Evolutionary conservation across 805 yeast genomes (phyloP).

Genomic region (Pichia exigua): DNA sequence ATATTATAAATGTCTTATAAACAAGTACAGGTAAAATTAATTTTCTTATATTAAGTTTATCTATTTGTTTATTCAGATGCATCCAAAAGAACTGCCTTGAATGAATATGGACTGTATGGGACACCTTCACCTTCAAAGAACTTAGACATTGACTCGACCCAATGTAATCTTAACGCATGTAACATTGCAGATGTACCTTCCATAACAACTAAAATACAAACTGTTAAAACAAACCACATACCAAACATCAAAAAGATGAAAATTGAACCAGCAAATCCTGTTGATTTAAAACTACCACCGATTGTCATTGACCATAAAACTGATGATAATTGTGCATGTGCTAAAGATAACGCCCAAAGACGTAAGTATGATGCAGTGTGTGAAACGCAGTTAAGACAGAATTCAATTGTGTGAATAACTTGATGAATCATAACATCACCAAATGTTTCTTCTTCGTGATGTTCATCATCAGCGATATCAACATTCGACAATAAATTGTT

Average conservation of each 20-base stretch:
- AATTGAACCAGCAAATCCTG: constrained; percentile 60
- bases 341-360: constrained; percentile 94
- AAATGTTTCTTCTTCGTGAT: constrained; percentile 55
- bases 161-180: constrained; percentile 95
- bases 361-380: constrained; percentile 96
- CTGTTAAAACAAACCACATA: constrained; percentile 91
- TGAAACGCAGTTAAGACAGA: constrained; percentile 94
- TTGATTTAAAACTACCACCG: constrained; percentile 59
- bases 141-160: constrained; percentile 99
- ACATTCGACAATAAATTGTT: constrained; percentile 28
- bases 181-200: constrained; percentile 99
- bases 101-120: constrained; percentile 82
- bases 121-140: constrained; percentile 96
- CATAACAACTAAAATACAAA: constrained; percentile 87
- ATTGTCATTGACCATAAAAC: constrained; percentile 97
- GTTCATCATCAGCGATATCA: constrained; percentile 42
- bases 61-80: not conserved
- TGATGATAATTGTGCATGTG: constrained; percentile 92
- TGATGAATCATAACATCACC: constrained; percentile 97
- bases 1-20: not conserved
- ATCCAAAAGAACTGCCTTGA: constrained; percentile 29
- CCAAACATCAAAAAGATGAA: constrained; percentile 78
- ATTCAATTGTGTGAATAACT: constrained; percentile 95
- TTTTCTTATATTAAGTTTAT: no score
- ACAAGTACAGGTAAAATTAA: not conserved